Base-by-base conservation (phyloP, 768 basidiomycete species). In the Leccinum rimulosum region DNA sequence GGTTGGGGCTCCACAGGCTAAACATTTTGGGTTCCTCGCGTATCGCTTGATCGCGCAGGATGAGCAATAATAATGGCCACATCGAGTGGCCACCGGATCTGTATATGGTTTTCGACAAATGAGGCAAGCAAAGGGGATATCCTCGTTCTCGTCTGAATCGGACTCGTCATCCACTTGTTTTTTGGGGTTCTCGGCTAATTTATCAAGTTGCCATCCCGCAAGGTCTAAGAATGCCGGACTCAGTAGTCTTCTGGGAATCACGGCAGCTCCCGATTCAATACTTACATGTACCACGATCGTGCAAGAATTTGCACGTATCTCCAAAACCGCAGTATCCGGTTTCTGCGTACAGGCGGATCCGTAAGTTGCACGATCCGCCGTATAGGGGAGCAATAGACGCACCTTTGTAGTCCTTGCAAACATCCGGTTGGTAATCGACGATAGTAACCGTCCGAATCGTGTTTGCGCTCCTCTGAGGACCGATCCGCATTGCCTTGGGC, bases 331-430 rank as follows among this genome's bases (percentile, higher is more conserved):
- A 99, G 72, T 93, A 99, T 0, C 97, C 97, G 54, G 97, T 99
- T 78, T 98, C 96, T 96, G 68, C 36, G 17, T 19, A 50, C 50
- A 48, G n/a, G 52, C 3, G 12, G 52, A 31, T 47, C 19, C 40
- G 53, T 70, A 36, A 68, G 63, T 19, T 8, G 17, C 49, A 56
- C 53, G 57, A 58, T 70, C 62, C 67, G 52, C 61, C 54, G 58
- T 28, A 51, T 38, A 51, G 28, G 38, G 30, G 57, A 50, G 48
- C 28, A 28, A 54, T 22, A 60, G 60, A 81, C 87, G 57, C 61
- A 93, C 94, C 94, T 86, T 97, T 98, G 76, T 99, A 99, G 74
- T 98, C 96, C 74, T 99, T 99, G 76, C 96, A 99, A 17, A 99
- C 96, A 69, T 98, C 96, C 3, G 96, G 96, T 73, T 99, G 96